Conservation (phyloP, 441 rosid genomes). For the Syzygium syzygioides region DNA sequence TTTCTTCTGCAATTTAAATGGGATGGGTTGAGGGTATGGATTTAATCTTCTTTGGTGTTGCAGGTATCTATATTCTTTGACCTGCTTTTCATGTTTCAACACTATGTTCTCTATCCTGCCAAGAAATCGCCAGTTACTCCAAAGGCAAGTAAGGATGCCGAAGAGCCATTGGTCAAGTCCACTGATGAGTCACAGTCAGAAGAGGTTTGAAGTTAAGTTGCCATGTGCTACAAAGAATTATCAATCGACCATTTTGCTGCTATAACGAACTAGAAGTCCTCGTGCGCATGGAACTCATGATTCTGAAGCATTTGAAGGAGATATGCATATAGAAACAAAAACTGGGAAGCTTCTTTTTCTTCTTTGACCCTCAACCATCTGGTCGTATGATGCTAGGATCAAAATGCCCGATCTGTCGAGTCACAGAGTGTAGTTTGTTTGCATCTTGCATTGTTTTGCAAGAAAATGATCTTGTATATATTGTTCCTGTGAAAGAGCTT, state of each 20-base stretch:
- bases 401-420: background rate
- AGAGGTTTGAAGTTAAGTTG: conserved; percentile 27
- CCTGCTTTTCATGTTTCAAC: conserved; percentile 66
- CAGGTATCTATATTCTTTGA: conserved; percentile 81
- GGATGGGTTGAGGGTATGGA: background rate
- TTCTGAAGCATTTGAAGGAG: background rate
- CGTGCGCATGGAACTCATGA: background rate
- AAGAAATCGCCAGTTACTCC: conserved; percentile 18
- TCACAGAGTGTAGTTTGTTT: background rate
- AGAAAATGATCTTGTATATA: background rate
- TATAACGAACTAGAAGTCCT: background rate
- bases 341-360: background rate
- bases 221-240: background rate
- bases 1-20: background rate
- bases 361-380: background rate
- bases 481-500: background rate
- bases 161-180: conserved; percentile 45
- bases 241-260: background rate
- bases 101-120: conserved; percentile 37
- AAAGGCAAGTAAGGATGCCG: conserved; percentile 24
- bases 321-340: background rate
- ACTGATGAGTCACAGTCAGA: conserved; percentile 23
- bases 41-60: conserved; percentile 5
- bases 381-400: background rate
- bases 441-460: background rate